phyloP scores from a whole-genome alignment of 306 rosid species.

The Rosa persica region DNA sequence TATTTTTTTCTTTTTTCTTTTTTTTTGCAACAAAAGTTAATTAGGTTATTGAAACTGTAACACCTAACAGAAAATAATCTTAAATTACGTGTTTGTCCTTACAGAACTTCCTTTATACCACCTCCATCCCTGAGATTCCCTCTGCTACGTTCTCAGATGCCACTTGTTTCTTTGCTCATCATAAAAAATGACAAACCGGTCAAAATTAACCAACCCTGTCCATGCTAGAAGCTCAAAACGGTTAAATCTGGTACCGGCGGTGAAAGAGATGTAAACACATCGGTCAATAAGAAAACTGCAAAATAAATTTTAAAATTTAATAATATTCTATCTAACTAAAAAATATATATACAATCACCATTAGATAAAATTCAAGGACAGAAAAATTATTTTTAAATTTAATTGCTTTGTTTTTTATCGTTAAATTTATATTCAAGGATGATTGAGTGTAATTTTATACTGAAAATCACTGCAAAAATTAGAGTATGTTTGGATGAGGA shows the following conservation, averaged over 20 bases:
- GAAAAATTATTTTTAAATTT: too few relatives aligned
- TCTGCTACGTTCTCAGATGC: constrained; percentile 2
- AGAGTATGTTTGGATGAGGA: too few relatives aligned
- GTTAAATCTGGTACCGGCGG: constrained; percentile 29
- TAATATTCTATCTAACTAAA: too few relatives aligned
- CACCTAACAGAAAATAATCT: not conserved
- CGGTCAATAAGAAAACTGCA: not conserved
- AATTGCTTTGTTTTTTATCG: too few relatives aligned
- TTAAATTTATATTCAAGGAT: too few relatives aligned
- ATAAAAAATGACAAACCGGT: not conserved
- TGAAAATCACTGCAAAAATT: too few relatives aligned
- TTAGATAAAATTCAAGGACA: too few relatives aligned
- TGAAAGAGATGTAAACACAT: constrained; percentile 17
- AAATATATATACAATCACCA: too few relatives aligned
- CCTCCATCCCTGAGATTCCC: constrained; percentile 29
- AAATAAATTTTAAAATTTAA: not conserved
- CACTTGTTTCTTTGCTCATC: not conserved
- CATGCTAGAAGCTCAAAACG: not conserved
- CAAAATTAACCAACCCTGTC: not conserved
- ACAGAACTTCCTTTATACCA: not conserved
- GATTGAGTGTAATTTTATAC: too few relatives aligned
- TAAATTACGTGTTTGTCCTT: constrained; percentile 1
- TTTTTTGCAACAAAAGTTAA: not conserved
- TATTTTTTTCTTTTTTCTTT: too few relatives aligned
- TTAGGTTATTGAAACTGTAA: not conserved